phyloP scores from a whole-genome alignment of 495 filamentous ascomycete genomes.

The Paragyromitra xinjiangensis region DNA sequence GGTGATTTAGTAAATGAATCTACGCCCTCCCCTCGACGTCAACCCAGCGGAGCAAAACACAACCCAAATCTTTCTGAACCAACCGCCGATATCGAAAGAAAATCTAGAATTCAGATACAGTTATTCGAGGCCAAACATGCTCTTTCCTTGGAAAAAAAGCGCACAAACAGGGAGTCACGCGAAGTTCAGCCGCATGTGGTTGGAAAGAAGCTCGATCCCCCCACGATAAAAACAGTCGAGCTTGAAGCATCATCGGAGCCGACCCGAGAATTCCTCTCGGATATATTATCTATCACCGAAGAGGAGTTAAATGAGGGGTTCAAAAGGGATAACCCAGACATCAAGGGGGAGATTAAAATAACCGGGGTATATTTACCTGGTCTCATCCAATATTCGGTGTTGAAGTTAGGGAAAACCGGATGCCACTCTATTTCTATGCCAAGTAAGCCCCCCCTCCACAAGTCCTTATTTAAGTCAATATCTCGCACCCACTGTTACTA shows the following conservation, averaged over 20 bases:
- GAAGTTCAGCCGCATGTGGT: not conserved
- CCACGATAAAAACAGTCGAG: not conserved
- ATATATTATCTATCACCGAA: not conserved
- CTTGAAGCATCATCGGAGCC: not conserved
- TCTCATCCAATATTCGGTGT: not conserved
- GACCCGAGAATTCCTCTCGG: not conserved
- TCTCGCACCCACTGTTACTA: not conserved
- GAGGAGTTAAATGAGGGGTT: not conserved
- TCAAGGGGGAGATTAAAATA: not conserved
- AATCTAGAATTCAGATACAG: constrained; percentile 1
- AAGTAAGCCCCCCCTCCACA: not conserved
- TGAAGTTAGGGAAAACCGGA: not conserved
- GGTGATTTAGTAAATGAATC: not conserved
- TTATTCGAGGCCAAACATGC: constrained; percentile 11
- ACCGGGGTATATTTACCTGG: constrained; percentile 7
- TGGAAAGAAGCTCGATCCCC: not conserved
- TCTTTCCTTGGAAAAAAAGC: not conserved
- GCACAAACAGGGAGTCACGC: not conserved
- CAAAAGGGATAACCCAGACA: not conserved
- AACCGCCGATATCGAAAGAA: not conserved
- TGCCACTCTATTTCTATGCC: constrained; percentile 15
- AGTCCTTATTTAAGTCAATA: not conserved
- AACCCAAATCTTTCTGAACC: not conserved
- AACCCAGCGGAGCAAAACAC: not conserved
- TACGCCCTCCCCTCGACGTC: not conserved